Evolutionary conservation across 2,329 filamentous ascomycete species (phyloP), one percentile per base, ranked within the genome.

Genomic region (Lasiodiplodia sp.): DNA sequence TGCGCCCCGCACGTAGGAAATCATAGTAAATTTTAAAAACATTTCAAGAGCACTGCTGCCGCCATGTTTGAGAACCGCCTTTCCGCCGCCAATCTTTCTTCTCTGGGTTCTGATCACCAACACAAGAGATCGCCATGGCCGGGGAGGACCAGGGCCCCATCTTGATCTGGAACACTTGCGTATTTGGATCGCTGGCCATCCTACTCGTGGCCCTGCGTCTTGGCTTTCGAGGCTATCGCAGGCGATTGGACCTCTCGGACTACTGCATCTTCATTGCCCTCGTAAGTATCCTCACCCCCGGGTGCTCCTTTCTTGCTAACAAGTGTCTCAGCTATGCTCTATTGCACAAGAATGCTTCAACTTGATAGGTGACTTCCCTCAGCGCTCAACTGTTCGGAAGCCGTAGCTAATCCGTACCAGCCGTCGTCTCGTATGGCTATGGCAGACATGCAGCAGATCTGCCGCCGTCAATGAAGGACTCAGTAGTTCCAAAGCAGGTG

Each of bases 161-260:
- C 40, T 28, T 63, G 58, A 44, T 63, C 58, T 63, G 58, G 58
- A 63, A 51, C 58, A 51, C 58, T 16, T 63, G 47, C 25, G 58
- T 63, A 23, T 63, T 63, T 37, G 58, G 58, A 6, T 21, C 40
- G 2, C 58, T 63, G 14, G 58, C 58, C 44, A 51, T 63, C 16
- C 25, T 63, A 63, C 58, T 63, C 44, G 58, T 63, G 40, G 58
- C 40, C 12, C 40, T 63, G 44, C 58, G 58, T 8, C 28, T 63
- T 51, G 58, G 58, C 40, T 63, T 63, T 63, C 58, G 58, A 63
- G 58, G 58, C 21, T 63, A 63, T 63, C 58, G 58, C 28, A 63
- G 44, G 40, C 58, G 58, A 25, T 63, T 63, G n/a, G 58, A 63
- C 49, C 28, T 51, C 34, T 63, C 58, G 25, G 58, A 63, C 18